Conservation (phyloP, 2,329 filamentous ascomycete genomes). For the Aspergillus pseudoviridinutans region DNA sequence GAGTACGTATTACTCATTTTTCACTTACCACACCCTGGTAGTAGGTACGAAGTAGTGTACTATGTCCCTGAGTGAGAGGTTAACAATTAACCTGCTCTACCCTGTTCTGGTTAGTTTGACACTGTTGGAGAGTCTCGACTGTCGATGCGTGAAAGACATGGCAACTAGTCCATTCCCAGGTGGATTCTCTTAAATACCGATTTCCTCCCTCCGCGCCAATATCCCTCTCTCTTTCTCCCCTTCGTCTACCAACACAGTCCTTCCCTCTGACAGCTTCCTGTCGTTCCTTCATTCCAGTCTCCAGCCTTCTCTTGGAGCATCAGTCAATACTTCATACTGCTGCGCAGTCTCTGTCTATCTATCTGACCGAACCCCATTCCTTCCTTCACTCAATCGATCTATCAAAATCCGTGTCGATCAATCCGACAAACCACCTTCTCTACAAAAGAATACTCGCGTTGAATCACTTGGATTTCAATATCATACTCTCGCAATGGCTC, state of each 20-base stretch:
- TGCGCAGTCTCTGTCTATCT: slow-evolving; percentile 13
- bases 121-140: background rate
- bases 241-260: slow-evolving; percentile 4
- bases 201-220: background rate
- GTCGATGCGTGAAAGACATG: background rate
- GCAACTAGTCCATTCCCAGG: background rate
- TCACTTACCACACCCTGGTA: too few relatives aligned
- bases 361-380: slow-evolving; percentile 2
- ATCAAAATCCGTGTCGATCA: background rate
- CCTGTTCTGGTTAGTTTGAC: background rate
- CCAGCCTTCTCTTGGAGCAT: slow-evolving; percentile 8
- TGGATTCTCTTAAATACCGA: slow-evolving; percentile 1
- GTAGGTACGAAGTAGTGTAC: too few relatives aligned
- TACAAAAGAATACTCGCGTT: background rate
- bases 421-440: slow-evolving; percentile 1
- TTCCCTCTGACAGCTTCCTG: slow-evolving; percentile 14
- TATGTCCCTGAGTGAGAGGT: background rate
- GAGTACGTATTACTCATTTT: too few relatives aligned
- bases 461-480: slow-evolving; percentile 7
- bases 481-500: slow-evolving; percentile 28
- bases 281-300: slow-evolving; percentile 13
- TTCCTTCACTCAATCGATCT: slow-evolving; percentile 2
- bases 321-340: slow-evolving; percentile 12
- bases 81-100: background rate
- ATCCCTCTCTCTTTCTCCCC: slow-evolving; percentile 1